Conservation (phyloP, 2,329 filamentous ascomycete species). For the Hypomyces perniciosus region DNA sequence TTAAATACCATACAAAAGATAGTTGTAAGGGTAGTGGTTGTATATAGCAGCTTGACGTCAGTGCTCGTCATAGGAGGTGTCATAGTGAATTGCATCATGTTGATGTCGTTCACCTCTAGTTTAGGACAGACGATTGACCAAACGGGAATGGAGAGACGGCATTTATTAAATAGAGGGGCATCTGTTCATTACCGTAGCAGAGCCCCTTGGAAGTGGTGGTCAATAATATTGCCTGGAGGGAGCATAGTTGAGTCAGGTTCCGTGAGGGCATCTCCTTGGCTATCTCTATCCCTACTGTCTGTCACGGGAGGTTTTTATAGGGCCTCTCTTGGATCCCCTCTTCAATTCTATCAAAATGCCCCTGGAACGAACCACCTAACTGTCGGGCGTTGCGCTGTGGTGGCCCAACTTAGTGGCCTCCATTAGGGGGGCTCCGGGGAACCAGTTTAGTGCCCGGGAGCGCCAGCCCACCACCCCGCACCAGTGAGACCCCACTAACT, state of each 20-base stretch:
- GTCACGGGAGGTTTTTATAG: too few species aligned
- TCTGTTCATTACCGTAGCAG: neutral
- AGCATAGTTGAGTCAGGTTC: too few species aligned
- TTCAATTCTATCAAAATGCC: neutral
- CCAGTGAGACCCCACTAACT: neutral
- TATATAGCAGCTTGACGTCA: conserved; percentile 11
- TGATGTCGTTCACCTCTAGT: conserved; percentile 5
- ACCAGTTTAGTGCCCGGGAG: neutral
- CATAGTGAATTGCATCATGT: conserved; percentile 11
- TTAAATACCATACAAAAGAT: neutral
- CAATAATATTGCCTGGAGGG: too few species aligned
- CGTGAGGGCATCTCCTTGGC: neutral
- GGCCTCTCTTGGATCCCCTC: neutral
- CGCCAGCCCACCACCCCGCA: neutral
- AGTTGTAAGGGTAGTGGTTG: neutral
- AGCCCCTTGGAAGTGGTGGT: neutral
- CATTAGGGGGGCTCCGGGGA: neutral
- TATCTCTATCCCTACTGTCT: neutral
- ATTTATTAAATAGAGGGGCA: too few species aligned
- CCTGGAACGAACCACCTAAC: too few species aligned
- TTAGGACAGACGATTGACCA: conserved; percentile 1
- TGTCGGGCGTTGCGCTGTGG: too few species aligned
- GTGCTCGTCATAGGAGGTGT: neutral
- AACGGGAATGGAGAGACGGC: neutral
- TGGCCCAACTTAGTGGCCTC: too few species aligned